Evolutionary conservation across 2,329 filamentous ascomycete species (phyloP).

Genomic region (Colletotrichum sp.): DNA sequence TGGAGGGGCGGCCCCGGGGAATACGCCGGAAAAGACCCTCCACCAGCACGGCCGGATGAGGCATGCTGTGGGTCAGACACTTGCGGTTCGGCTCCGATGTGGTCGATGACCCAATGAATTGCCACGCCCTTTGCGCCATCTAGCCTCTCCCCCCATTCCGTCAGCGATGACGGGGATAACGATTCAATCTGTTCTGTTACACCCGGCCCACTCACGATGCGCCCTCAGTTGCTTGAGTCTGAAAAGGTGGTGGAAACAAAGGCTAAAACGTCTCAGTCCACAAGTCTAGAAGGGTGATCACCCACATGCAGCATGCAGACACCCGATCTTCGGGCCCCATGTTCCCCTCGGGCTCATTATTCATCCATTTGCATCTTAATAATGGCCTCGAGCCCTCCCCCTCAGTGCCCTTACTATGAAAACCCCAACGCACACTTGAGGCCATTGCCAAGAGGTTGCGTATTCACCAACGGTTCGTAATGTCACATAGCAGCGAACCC

Average conservation of each 20-base stretch:
- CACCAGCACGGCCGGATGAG: conserved; percentile 2
- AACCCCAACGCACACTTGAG: background rate
- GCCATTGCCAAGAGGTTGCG: background rate
- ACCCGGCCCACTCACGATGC: conserved; percentile 7
- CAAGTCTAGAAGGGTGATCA: background rate
- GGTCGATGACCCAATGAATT: conserved; percentile 6
- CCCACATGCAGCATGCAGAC: conserved; percentile 16
- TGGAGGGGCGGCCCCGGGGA: conserved; percentile 5
- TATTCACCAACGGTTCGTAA: background rate
- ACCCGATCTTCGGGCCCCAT: conserved; percentile 10
- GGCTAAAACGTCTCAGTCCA: conserved; percentile 5
- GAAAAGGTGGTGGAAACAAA: conserved; percentile 6
- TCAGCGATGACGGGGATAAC: conserved; percentile 17
- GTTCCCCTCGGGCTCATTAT: background rate
- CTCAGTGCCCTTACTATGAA: background rate
- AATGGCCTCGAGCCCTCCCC: background rate
- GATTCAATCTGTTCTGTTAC: background rate
- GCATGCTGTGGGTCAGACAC: background rate
- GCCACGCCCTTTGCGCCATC: background rate
- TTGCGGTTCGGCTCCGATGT: conserved; percentile 16
- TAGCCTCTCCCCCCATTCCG: background rate
- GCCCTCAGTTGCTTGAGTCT: background rate
- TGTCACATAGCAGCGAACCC: background rate
- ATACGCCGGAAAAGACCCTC: conserved; percentile 10
- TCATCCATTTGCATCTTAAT: conserved; percentile 13